Conservation (phyloP, 139 green algal species). For the Coccomyxa sp. region DNA sequence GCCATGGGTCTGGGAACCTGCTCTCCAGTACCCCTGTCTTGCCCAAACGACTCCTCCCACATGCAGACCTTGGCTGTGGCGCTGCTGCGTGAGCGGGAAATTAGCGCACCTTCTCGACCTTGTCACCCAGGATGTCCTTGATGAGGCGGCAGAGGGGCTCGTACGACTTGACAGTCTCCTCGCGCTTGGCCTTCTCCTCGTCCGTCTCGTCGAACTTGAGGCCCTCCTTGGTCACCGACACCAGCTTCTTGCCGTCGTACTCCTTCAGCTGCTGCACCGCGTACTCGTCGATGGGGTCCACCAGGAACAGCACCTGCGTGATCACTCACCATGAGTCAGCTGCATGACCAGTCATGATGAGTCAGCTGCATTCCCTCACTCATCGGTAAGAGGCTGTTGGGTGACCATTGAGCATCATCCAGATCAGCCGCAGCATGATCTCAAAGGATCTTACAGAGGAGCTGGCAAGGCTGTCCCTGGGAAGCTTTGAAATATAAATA, state of each 20-base stretch:
- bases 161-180: conserved; percentile 95
- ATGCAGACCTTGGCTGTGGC: not conserved
- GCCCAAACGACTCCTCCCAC: too few species aligned
- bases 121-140: conserved; percentile 99
- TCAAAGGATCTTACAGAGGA: too few species aligned
- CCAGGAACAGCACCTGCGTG: conserved; percentile 92
- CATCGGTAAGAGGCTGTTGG: too few species aligned
- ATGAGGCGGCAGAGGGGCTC: conserved; percentile 92
- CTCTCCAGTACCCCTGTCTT: too few species aligned
- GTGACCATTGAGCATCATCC: too few species aligned
- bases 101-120: conserved; percentile 76
- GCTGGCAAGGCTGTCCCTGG: too few species aligned
- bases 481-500: too few species aligned
- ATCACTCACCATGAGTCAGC: too few species aligned
- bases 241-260: conserved; percentile 99
- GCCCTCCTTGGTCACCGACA: conserved; percentile 97
- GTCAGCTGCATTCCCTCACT: too few species aligned
- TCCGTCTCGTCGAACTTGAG: conserved; percentile 74
- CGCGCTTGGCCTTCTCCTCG: conserved; percentile 71
- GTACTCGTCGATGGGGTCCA: conserved; percentile 99
- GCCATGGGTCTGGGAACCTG: too few species aligned
- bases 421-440: too few species aligned
- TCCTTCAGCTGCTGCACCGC: conserved; percentile 99
- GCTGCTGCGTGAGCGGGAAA: not conserved
- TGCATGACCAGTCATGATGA: too few species aligned